Percentiles rank a stretch among this genome's conserved stretches.
These are phyloP conservation scores for Bidens hawaiensis DNA, from an alignment of 140 eudicot species.

Conservation along the genomic window DNA sequence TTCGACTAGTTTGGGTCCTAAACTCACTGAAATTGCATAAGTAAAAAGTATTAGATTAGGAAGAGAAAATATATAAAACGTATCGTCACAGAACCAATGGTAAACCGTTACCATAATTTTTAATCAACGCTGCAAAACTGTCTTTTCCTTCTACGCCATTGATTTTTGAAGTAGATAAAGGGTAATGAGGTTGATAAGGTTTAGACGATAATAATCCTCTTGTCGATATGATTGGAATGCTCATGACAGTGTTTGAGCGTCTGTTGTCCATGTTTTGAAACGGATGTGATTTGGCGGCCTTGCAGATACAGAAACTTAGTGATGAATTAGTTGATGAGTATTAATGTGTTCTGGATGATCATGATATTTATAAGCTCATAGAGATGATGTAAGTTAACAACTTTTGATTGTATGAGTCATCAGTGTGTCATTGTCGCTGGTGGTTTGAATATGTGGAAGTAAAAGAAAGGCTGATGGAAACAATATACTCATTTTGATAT, in stretches of 20 bases:
- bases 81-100: background rate
- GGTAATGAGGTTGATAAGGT: slow-evolving; percentile 13
- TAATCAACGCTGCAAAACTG: background rate
- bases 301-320: background rate
- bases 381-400: slow-evolving; percentile 1
- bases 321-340: background rate
- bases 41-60: background rate
- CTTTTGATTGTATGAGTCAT: slow-evolving; percentile 17
- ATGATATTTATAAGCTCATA: slow-evolving; percentile 12
- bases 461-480: background rate
- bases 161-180: background rate
- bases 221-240: background rate
- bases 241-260: slow-evolving; percentile 11
- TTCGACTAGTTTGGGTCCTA: slow-evolving; percentile 34
- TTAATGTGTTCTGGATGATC: background rate
- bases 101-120: slow-evolving; percentile 14
- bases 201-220: slow-evolving; percentile 10
- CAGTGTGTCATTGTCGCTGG: slow-evolving; percentile 4
- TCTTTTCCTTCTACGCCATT: background rate
- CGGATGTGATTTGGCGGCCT: background rate
- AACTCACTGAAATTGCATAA: slow-evolving; percentile 21
- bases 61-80: background rate
- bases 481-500: background rate
- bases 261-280: slow-evolving; percentile 15
- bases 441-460: slow-evolving; percentile 5